Percentiles rank a stretch among this genome's conserved stretches.
phyloP scores from a whole-genome alignment of 116 monocot species.

The Posidonia oceanica region DNA sequence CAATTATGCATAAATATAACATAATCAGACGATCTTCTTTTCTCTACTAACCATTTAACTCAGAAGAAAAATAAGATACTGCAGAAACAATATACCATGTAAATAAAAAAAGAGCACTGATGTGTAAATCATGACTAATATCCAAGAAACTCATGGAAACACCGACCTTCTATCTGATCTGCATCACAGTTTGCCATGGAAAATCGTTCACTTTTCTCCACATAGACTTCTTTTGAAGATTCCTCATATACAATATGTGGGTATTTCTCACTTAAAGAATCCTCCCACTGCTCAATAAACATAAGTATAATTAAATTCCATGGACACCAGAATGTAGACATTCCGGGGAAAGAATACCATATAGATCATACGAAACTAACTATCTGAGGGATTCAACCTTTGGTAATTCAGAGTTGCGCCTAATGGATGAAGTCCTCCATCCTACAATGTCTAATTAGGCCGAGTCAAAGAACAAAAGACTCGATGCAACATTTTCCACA shows the following conservation, averaged over 20 bases:
- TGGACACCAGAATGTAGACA: not conserved
- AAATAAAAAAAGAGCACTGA: not conserved
- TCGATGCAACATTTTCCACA: not conserved
- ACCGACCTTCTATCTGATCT: slow-evolving; percentile 66
- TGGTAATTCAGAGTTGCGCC: slow-evolving; percentile 73
- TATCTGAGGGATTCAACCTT: slow-evolving; percentile 31
- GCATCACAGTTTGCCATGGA: slow-evolving; percentile 3
- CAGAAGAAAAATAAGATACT: not conserved
- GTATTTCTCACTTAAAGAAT: slow-evolving; percentile 53
- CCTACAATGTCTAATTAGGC: slow-evolving; percentile 69
- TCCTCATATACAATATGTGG: slow-evolving; percentile 81
- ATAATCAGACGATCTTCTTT: no score
- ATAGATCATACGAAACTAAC: not conserved
- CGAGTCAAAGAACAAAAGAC: slow-evolving; percentile 17
- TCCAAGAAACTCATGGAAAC: not conserved
- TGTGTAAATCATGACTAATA: not conserved
- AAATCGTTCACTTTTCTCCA: slow-evolving; percentile 10
- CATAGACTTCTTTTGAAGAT: slow-evolving; percentile 24
- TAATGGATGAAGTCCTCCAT: slow-evolving; percentile 95
- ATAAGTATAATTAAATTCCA: not conserved
- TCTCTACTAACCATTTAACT: no score
- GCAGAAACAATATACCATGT: not conserved
- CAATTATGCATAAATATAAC: no score
- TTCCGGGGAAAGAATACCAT: not conserved
- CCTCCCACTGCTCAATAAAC: slow-evolving; percentile 35